A percentile compares a stretch with the other conserved stretches of the same genome.
These are phyloP conservation scores for Populus trichocarpa DNA, from an alignment of 441 rosid genomes.

Conservation along the genomic window DNA sequence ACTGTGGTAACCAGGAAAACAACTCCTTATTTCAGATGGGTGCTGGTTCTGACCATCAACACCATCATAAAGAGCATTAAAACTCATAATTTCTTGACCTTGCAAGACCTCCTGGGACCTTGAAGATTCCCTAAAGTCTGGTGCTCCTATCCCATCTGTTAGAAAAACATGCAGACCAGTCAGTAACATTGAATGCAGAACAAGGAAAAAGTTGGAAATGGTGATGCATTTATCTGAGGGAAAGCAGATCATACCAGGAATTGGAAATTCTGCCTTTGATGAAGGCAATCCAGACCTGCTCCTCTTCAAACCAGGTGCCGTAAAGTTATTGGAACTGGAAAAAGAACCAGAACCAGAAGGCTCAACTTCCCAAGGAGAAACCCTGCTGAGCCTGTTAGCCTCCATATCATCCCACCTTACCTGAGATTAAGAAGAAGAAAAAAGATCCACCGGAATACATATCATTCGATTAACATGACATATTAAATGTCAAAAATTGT, in stretches of 20 bases:
- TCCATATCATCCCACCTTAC: conserved; percentile 86
- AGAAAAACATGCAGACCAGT: conserved; percentile 1
- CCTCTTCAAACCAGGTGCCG: conserved; percentile 67
- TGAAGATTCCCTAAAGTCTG: conserved; percentile 83
- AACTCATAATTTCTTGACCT: conserved; percentile 97
- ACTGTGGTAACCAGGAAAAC: conserved; percentile 34
- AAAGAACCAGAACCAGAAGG: conserved; percentile 44
- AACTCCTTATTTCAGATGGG: conserved; percentile 35
- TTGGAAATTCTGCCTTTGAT: conserved; percentile 60
- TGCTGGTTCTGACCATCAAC: conserved; percentile 43
- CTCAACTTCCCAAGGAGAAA: conserved; percentile 96
- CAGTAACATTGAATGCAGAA: neutral
- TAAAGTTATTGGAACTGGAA: conserved; percentile 49
- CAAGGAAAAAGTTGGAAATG: neutral
- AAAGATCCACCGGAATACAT: no score
- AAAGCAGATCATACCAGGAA: conserved; percentile 49
- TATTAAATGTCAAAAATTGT: conserved; percentile 1
- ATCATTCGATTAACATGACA: neutral
- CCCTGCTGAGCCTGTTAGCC: conserved; percentile 53
- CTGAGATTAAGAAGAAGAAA: conserved; percentile 27
- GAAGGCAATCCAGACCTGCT: conserved; percentile 70
- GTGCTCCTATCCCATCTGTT: conserved; percentile 65
- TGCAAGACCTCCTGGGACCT: conserved; percentile 99
- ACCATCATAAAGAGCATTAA: conserved; percentile 46
- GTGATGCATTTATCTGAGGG: neutral